Conservation (phyloP, 2,329 filamentous ascomycete genomes). For the Fusarium sp. region DNA sequence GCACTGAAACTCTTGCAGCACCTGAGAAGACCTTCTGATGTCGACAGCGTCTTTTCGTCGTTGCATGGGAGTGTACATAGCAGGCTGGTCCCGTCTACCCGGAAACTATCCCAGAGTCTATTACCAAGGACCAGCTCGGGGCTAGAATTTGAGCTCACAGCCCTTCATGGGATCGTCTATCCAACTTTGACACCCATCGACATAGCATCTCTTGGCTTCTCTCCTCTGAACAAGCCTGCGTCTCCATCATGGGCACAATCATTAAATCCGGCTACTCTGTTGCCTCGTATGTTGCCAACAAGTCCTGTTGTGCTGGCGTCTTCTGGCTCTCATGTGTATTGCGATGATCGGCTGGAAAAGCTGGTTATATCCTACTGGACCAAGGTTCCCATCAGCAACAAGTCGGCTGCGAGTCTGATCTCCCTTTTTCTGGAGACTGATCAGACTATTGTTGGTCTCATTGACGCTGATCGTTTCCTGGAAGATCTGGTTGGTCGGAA, state of each 20-base stretch:
- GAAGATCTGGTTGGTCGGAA: background rate
- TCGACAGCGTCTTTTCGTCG: background rate
- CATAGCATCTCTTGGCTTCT: background rate
- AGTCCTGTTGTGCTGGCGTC: background rate
- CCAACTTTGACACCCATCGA: slow-evolving; percentile 11
- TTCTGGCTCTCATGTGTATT: background rate
- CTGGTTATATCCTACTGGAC: slow-evolving; percentile 11
- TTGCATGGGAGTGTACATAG: background rate
- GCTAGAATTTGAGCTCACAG: slow-evolving; percentile 13
- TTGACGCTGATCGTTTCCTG: background rate
- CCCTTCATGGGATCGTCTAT: background rate
- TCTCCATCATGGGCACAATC: background rate
- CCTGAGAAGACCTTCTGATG: background rate
- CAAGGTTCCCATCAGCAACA: slow-evolving; percentile 7
- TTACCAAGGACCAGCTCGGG: slow-evolving; percentile 2
- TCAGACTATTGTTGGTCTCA: slow-evolving; percentile 4
- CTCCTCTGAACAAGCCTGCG: background rate
- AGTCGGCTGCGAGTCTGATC: background rate
- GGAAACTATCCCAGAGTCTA: slow-evolving; percentile 2
- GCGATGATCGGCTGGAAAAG: background rate
- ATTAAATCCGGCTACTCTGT: background rate
- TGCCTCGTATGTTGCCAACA: background rate
- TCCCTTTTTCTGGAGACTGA: slow-evolving; percentile 10
- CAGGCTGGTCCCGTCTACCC: background rate
- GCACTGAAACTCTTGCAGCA: slow-evolving; percentile 2